Base-by-base conservation (phyloP, 2,329 filamentous ascomycete species). In the Aspergillus tamarii region DNA sequence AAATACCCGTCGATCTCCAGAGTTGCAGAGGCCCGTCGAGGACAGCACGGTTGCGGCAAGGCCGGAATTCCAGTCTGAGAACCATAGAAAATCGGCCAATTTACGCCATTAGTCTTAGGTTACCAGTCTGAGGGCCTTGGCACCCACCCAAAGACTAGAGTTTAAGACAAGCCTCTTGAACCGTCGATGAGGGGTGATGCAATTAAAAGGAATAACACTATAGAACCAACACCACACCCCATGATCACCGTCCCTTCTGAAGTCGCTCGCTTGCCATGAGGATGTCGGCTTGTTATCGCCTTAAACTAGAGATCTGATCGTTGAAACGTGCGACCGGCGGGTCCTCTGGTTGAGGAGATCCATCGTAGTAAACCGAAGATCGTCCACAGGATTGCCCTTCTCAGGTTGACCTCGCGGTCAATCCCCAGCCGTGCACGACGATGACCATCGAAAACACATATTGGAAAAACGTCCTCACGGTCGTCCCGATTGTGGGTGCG, bases 391-490 rank as follows among this genome's bases (percentile, higher is more conserved):
- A 30, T 54, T 54, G 3, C 52, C 52, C 52, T 54, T 54, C 52
- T 34, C 30, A 50, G 46, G 23, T 30, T 36, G 32, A 23, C 16
- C n/a, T 34, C 9, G 34, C 34, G 34, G 34, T 16, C 14, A n/a
- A 34, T 53, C 52, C 43, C 36, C 11, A 46, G 34, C 54, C 21
- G 54, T 57, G 59, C 60, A 34, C 53, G 12, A 60, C 48, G 32
- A 63, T 59, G 55, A 28, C 41, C 32, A 28, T 60, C 45, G 56
- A 65, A 34, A 61, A 65, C 30, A 59, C 45, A 28, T 65, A 65
- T 54, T 65, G 64, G 64, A 65, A 65, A 19, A 61, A 65, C 45
- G 61, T 60, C 4, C 48, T 66, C 52, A 66, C 53, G 6, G 59
- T 64, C 19, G 60, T 66, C 14, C 59, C 64, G 28, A 62, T 64